phyloP scores from a whole-genome alignment of 305 asterid genomes.

The Petunia hybrid region DNA sequence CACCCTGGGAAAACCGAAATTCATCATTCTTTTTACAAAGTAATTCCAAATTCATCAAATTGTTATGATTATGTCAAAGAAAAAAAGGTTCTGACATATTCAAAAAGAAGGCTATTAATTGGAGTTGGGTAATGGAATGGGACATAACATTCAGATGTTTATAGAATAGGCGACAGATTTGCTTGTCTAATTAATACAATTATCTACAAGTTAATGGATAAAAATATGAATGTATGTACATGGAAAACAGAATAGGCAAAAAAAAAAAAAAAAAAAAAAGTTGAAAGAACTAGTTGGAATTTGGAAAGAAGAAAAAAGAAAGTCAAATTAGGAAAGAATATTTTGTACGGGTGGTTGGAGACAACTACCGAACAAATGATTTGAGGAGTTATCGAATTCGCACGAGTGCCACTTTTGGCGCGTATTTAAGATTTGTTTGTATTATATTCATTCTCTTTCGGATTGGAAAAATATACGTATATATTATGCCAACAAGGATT shows the following conservation, averaged over 20 bases:
- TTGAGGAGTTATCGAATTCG: conserved; percentile 5
- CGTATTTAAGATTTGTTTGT: neutral
- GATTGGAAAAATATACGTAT: too few species aligned
- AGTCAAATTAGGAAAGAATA: neutral
- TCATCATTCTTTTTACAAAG: too few species aligned
- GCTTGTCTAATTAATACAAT: neutral
- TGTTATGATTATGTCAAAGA: conserved; percentile 1
- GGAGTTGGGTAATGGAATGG: neutral
- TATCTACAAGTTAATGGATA: neutral
- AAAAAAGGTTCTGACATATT: neutral
- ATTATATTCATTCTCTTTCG: neutral
- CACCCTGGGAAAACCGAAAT: neutral
- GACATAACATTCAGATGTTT: neutral
- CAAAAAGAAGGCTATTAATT: neutral
- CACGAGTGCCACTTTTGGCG: neutral
- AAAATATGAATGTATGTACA: neutral
- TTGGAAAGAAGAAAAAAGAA: neutral
- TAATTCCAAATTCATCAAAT: neutral
- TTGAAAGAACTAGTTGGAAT: neutral
- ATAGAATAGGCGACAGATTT: neutral
- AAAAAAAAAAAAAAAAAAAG: neutral
- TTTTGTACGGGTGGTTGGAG: conserved; percentile 16
- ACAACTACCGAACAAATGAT: conserved; percentile 13
- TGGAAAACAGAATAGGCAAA: neutral
- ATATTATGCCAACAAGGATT: too few species aligned